phyloP scores from a whole-genome alignment of 2,329 filamentous ascomycete species.

The Botrytis medusae region DNA sequence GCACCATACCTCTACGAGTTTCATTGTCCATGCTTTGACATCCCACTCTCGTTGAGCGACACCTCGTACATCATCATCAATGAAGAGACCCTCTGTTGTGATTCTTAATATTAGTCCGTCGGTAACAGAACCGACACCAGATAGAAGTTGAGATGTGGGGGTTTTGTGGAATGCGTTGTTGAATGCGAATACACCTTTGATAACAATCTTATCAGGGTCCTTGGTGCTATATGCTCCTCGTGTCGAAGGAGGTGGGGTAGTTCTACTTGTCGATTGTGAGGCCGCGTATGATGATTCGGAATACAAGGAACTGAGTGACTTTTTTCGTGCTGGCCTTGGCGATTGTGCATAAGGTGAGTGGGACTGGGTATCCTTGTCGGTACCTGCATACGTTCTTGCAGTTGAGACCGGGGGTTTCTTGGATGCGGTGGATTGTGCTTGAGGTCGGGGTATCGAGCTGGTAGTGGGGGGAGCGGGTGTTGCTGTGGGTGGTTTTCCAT shows the following conservation, averaged over 20 bases:
- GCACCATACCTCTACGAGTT: slow-evolving; percentile 86
- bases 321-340: slow-evolving; percentile 53
- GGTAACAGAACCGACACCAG: slow-evolving; percentile 80
- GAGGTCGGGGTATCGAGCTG: slow-evolving; percentile 41
- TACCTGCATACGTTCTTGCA: slow-evolving; percentile 58
- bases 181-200: slow-evolving; percentile 89
- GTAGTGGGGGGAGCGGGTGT: slow-evolving; percentile 33
- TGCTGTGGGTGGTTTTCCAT: slow-evolving; percentile 52
- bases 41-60: slow-evolving; percentile 98
- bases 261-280: slow-evolving; percentile 79
- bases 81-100: slow-evolving; percentile 91
- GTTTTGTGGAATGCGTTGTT: slow-evolving; percentile 85
- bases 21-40: slow-evolving; percentile 96
- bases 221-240: slow-evolving; percentile 80
- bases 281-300: slow-evolving; percentile 87
- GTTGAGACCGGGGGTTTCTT: slow-evolving; percentile 49
- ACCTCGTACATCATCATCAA: slow-evolving; percentile 89
- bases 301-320: slow-evolving; percentile 68
- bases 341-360: slow-evolving; percentile 76
- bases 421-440: slow-evolving; percentile 41
- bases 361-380: slow-evolving; percentile 65
- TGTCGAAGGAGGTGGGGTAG: slow-evolving; percentile 77
- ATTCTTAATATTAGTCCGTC: slow-evolving; percentile 91
- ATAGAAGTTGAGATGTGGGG: slow-evolving; percentile 87
- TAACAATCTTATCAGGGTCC: slow-evolving; percentile 93